Conservation (phyloP, 495 filamentous ascomycete genomes). For the Daldinia caldariorum region DNA sequence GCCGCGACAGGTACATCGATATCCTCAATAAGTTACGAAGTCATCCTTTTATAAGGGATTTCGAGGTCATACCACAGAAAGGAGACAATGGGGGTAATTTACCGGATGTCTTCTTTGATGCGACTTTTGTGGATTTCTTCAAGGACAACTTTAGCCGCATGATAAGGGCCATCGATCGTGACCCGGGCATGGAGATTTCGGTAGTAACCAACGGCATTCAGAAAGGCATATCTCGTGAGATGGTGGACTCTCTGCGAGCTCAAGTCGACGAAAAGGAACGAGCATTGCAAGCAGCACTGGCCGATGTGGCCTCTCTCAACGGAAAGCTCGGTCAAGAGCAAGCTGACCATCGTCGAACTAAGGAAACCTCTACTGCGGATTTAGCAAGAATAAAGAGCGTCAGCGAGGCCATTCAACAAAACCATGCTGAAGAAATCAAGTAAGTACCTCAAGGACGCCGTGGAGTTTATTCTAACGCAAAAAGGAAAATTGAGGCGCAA, state of each 20-base stretch:
- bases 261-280: constrained; percentile 79
- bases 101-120: constrained; percentile 87
- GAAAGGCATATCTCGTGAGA: constrained; percentile 82
- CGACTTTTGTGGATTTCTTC: constrained; percentile 89
- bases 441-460: constrained; percentile 22
- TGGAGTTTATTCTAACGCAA: constrained; percentile 25
- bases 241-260: constrained; percentile 82
- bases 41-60: constrained; percentile 87
- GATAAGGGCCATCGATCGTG: constrained; percentile 86
- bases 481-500: constrained; percentile 44
- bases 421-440: constrained; percentile 66
- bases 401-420: constrained; percentile 75
- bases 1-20: constrained; percentile 89
- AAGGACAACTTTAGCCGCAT: constrained; percentile 94
- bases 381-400: constrained; percentile 69
- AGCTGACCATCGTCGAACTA: constrained; percentile 75
- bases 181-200: constrained; percentile 85
- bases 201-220: constrained; percentile 80
- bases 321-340: constrained; percentile 80
- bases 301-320: constrained; percentile 71
- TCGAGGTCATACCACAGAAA: constrained; percentile 83
- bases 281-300: constrained; percentile 73
- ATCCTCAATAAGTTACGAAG: constrained; percentile 80
- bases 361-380: constrained; percentile 73
- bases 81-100: constrained; percentile 65